Percentiles rank a stretch among this genome's conserved stretches.
Conservation (phyloP, 2,329 filamentous ascomycete genomes). For the Cladorrhinum sp. region DNA sequence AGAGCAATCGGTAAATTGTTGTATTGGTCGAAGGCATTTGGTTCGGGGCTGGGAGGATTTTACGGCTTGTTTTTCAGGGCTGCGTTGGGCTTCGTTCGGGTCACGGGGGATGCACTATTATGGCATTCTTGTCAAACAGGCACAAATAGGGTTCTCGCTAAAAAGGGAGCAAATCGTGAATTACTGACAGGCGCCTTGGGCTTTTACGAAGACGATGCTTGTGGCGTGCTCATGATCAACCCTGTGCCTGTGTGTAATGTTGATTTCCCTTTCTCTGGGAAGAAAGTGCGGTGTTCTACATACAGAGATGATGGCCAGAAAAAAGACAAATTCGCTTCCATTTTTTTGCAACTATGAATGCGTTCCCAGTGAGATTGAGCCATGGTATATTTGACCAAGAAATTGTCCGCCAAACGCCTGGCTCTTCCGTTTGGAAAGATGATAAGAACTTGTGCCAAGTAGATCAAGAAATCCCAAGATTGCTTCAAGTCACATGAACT, state of each 20-base stretch:
- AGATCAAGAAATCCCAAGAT: background rate
- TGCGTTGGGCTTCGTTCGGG: constrained; percentile 45
- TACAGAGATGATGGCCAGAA: background rate
- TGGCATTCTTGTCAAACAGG: constrained; percentile 44
- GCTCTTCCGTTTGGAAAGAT: too few species aligned
- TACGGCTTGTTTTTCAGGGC: constrained; percentile 40
- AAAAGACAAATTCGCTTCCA: background rate
- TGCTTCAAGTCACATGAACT: background rate
- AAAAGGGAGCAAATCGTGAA: constrained; percentile 27
- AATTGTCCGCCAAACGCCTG: too few species aligned
- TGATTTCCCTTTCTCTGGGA: constrained; percentile 3
- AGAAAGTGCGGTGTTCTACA: background rate
- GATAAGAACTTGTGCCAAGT: too few species aligned
- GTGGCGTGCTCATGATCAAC: constrained; percentile 13
- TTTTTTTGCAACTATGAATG: background rate
- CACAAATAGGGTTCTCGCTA: constrained; percentile 38
- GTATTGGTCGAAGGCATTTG: constrained; percentile 25
- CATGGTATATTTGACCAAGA: background rate
- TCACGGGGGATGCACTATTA: constrained; percentile 40
- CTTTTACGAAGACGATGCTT: background rate
- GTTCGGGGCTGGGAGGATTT: constrained; percentile 32
- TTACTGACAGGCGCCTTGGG: constrained; percentile 19
- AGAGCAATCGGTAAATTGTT: constrained; percentile 95
- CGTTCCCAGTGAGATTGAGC: background rate
- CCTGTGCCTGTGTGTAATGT: constrained; percentile 16